These are phyloP conservation scores for Rosellinia necatrix DNA, from an alignment of 2,329 filamentous ascomycete species.

Conservation along the genomic window DNA sequence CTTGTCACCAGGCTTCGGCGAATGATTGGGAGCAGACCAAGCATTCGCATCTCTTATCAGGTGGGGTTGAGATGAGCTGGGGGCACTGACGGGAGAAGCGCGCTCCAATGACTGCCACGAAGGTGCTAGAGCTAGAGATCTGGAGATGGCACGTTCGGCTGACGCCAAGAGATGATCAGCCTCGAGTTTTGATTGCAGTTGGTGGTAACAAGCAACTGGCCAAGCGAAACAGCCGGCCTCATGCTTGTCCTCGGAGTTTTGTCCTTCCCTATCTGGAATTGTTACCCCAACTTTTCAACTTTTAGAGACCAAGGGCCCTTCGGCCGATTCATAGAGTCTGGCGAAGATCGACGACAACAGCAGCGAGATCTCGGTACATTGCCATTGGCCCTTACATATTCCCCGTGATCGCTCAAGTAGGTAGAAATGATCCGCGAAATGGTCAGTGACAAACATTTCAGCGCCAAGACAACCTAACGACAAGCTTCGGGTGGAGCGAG, in stretches of 20 bases:
- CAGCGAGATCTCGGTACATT: constrained; percentile 15
- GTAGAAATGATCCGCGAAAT: too few relatives aligned
- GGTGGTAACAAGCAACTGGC: constrained; percentile 1
- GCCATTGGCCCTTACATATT: neutral
- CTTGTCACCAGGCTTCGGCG: constrained; percentile 3
- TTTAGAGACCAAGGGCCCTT: constrained; percentile 2
- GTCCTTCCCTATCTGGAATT: constrained; percentile 23
- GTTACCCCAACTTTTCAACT: constrained; percentile 11
- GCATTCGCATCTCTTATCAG: constrained; percentile 18
- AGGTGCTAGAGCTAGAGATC: constrained; percentile 24
- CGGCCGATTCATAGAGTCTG: constrained; percentile 3
- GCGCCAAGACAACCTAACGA: constrained; percentile 14
- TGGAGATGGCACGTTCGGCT: constrained; percentile 15
- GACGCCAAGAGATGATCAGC: constrained; percentile 33
- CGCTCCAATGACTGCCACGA: constrained; percentile 18
- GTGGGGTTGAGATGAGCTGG: constrained; percentile 14
- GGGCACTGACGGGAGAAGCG: too few relatives aligned
- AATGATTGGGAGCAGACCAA: constrained; percentile 4
- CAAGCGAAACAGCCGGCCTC: constrained; percentile 3
- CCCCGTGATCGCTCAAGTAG: constrained; percentile 11
- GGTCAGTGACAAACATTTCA: constrained; percentile 16
- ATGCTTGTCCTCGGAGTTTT: constrained; percentile 4
- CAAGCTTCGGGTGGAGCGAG: constrained; percentile 9
- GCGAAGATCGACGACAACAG: constrained; percentile 14
- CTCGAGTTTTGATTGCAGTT: constrained; percentile 24